These are phyloP conservation scores for Lactarius pseudohatsudake DNA, from an alignment of 768 basidiomycete species.

Conservation along the genomic window DNA sequence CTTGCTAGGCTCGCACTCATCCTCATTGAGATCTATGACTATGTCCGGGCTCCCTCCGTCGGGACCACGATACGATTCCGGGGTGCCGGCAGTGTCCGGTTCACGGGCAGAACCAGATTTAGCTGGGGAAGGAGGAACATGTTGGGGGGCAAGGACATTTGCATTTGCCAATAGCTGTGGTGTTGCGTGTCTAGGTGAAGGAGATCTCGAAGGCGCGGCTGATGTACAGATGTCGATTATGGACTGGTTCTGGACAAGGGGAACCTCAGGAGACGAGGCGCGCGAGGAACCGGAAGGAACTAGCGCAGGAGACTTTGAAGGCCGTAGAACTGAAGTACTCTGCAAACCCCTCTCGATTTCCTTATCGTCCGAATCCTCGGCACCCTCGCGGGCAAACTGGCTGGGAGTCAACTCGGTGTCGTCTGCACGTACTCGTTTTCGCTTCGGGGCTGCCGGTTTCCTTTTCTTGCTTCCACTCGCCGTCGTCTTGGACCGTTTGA, in stretches of 20 bases:
- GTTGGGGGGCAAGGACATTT: background rate
- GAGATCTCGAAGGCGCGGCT: constrained; percentile 21
- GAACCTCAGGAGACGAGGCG: constrained; percentile 30
- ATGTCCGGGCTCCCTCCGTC: background rate
- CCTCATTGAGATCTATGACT: background rate
- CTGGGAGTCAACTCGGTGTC: constrained; percentile 36
- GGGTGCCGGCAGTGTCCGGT: background rate
- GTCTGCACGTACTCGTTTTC: constrained; percentile 33
- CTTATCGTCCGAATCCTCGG: constrained; percentile 56
- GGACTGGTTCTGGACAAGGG: constrained; percentile 22
- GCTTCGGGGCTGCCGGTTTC: constrained; percentile 25
- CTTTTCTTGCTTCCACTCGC: constrained; percentile 38
- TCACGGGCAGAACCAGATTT: constrained; percentile 1
- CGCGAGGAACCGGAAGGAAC: constrained; percentile 10
- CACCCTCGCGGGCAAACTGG: constrained; percentile 46
- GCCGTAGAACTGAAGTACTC: constrained; percentile 16
- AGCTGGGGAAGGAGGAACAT: constrained; percentile 3
- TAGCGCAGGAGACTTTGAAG: constrained; percentile 10
- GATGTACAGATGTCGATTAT: constrained; percentile 29
- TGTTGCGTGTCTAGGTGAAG: constrained; percentile 6
- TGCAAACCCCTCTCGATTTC: constrained; percentile 50
- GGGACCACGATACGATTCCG: background rate
- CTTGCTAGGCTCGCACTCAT: background rate
- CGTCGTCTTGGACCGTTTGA: constrained; percentile 44
- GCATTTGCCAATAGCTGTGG: background rate